Evolutionary conservation across 2,329 filamentous ascomycete genomes (phyloP), one percentile per base, ranked within the genome.

Genomic region (Blumeria hordei): DNA sequence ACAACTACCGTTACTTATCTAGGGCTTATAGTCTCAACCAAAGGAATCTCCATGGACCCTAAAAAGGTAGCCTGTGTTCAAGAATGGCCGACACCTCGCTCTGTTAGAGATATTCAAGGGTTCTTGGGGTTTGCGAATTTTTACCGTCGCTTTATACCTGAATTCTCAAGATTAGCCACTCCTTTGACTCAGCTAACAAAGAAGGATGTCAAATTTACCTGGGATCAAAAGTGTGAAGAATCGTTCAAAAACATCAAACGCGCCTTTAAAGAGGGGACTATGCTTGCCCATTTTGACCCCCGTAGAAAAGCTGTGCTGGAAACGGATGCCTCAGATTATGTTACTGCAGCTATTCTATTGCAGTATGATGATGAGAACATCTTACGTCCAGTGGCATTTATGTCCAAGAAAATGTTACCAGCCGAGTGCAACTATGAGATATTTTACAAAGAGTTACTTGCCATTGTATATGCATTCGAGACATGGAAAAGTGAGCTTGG

Each of bases 1-100:
- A 18, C 51, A 53, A 52, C 52, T 11, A 18, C n/a, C 37, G 28
- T 56, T 41, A 37, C 14, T 18, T 57, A 53, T 33, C 21, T 57
- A 6, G 39, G 53, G 5, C 54, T 55, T 45, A 55, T 44, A 12
- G 28, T 55, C n/a, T 49, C 28, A 9, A 50, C 44, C 9, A 18
- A 47, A 4, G 41, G 53, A 7, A 44, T 37, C 8, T n/a, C 32
- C 9, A 53, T 53, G 34, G 50, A 53, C 18, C 50, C n/a, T n/a
- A 53, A 37, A 9, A 53, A 53, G 39, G 50, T 53, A 6, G 33
- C 33, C 12, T 36, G 33, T 12, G 50, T 53, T 37, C 36, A 53
- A 53, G 33, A 53, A 18, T 53, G 50, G 50, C 18, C 45, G 33
- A 33, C 45, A 18, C 45, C 45, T n/a, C 45, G 21, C 43, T 45